Base-by-base conservation (phyloP, 108 stramenopile species). In the Thalassiosira profunda region DNA sequence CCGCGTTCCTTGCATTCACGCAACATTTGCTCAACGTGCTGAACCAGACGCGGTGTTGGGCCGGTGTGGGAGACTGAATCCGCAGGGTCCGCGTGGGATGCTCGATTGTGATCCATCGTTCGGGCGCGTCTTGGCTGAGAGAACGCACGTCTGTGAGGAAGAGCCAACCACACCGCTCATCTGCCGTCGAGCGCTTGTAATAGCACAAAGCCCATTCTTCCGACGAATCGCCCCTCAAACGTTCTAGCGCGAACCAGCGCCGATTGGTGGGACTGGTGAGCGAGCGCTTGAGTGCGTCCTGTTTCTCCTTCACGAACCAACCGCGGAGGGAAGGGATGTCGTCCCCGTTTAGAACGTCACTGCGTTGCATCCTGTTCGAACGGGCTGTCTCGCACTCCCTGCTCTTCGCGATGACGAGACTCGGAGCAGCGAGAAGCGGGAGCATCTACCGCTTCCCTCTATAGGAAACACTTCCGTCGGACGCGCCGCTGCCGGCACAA, bases 241-340 rank as follows among this genome's bases (percentile, higher is more conserved):
- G 0, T 21, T 48, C 20, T 29, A 48, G 24, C 47, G 24, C 25
- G 14, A 48, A 48, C 47, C 47, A 48, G 24, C 47, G 2, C 3
- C 18, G 18, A 10, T 2, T 48, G 1, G n/a, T n/a, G 4, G 17
- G 24, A 1, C 25, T 14, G 47, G 28, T 29, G 47, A 48, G 2
- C 25, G 47, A 48, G 14, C 47, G 47, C 47, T 15, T 18, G 17
- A 48, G 28, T 11, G 24, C 12, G 47, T 48, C 47, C 0, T 12
- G 18, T 48, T 48, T 48, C 28, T 48, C 47, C 47, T 48, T 48
- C 14, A 48, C 25, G 20, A 48, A 48, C 47, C 47, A 48, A 29
- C 47, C 47, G 1, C 47, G 17, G 3, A 48, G 47, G 28, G 17
- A 2, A 12, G 20, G n/a, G n/a, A n/a, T n/a, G n/a, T n/a, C n/a